Evolutionary conservation across 371 early-diverging fungal species (phyloP).

Genomic region (Actinomortierella ambigua): DNA sequence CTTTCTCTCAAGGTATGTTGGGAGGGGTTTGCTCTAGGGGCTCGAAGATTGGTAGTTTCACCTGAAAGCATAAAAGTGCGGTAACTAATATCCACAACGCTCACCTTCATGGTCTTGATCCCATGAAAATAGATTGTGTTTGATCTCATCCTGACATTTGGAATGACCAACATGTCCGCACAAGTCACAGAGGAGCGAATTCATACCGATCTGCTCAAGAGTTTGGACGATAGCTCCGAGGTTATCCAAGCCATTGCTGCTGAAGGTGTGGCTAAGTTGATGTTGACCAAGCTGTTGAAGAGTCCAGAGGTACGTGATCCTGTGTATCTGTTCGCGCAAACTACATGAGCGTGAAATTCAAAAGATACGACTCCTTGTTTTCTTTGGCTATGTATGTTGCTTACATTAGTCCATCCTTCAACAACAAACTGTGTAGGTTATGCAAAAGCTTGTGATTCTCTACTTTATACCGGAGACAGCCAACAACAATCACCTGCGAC

Average conservation of each 20-base stretch:
- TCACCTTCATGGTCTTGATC: too few species aligned
- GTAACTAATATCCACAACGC: too few species aligned
- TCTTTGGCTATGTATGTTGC: neutral
- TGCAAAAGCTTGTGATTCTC: slow-evolving; percentile 70
- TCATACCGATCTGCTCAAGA: slow-evolving; percentile 19
- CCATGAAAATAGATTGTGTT: slow-evolving; percentile 58
- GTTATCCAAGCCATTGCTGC: slow-evolving; percentile 62
- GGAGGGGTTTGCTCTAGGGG: too few species aligned
- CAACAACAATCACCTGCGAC: slow-evolving; percentile 69
- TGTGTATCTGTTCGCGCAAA: too few species aligned
- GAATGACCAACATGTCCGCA: slow-evolving; percentile 49
- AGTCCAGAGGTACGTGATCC: slow-evolving; percentile 57
- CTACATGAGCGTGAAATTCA: too few species aligned
- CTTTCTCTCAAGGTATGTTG: slow-evolving; percentile 25
- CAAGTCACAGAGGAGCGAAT: slow-evolving; percentile 45
- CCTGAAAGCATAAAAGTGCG: too few species aligned
- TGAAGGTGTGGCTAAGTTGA: slow-evolving; percentile 69
- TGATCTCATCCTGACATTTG: slow-evolving; percentile 63
- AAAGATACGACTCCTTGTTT: neutral
- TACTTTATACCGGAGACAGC: slow-evolving; percentile 79
- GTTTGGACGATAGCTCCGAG: slow-evolving; percentile 54
- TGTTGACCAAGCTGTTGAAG: slow-evolving; percentile 58
- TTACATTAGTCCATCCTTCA: too few species aligned
- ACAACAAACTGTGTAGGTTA: slow-evolving; percentile 49
- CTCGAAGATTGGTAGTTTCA: neutral